These are phyloP conservation scores for Spizellomyces sp. DNA, from an alignment of 192 early-diverging fungal species.

Conservation along the genomic window DNA sequence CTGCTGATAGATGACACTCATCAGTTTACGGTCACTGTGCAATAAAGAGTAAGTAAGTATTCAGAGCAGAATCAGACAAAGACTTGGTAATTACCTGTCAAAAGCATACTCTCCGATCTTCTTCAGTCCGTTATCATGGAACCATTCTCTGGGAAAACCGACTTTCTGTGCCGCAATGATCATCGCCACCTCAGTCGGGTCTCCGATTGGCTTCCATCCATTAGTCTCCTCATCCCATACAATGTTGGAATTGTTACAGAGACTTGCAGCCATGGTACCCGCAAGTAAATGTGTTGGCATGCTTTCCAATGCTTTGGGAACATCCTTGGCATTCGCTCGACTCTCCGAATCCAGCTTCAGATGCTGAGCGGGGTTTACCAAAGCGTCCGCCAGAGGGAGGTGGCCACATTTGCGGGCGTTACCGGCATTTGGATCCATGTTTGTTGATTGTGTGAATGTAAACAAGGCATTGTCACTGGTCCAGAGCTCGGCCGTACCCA, in stretches of 20 bases:
- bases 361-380: slow-evolving; percentile 14
- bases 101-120: slow-evolving; percentile 86
- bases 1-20: slow-evolving; percentile 80
- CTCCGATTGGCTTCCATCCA: slow-evolving; percentile 78
- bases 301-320: slow-evolving; percentile 47
- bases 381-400: slow-evolving; percentile 22
- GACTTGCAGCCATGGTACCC: slow-evolving; percentile 71
- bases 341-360: neutral
- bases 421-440: slow-evolving; percentile 44
- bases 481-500: slow-evolving; percentile 89
- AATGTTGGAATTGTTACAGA: slow-evolving; percentile 88
- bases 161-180: slow-evolving; percentile 83
- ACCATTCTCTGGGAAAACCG: slow-evolving; percentile 65
- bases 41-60: neutral
- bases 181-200: slow-evolving; percentile 96
- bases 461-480: slow-evolving; percentile 72
- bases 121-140: slow-evolving; percentile 61
- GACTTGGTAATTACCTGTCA: slow-evolving; percentile 52
- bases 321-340: slow-evolving; percentile 35
- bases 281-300: slow-evolving; percentile 56
- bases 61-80: slow-evolving; percentile 5
- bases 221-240: slow-evolving; percentile 54
- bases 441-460: slow-evolving; percentile 62
- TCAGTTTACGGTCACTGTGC: slow-evolving; percentile 85
- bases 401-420: slow-evolving; percentile 17